Percentiles rank a stretch among this genome's conserved stretches.
phyloP scores from a whole-genome alignment of 2,329 filamentous ascomycete genomes.

The Cladophialophora carrionii region DNA sequence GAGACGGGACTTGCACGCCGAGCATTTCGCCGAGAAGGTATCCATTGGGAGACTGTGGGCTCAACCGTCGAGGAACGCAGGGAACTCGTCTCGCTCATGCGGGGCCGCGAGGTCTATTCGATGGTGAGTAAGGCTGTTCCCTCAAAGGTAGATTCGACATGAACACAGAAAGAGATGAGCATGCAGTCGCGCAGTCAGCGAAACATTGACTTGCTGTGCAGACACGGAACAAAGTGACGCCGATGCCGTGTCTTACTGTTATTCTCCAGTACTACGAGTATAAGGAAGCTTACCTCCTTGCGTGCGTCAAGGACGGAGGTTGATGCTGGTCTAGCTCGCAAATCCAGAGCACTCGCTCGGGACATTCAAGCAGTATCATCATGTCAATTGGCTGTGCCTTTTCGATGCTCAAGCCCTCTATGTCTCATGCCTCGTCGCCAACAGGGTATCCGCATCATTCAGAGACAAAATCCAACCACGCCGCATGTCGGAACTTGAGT shows the following conservation, averaged over 20 bases:
- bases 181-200: background rate
- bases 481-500: background rate
- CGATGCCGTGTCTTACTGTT: background rate
- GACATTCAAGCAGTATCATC: background rate
- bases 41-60: background rate
- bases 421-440: conserved; percentile 3
- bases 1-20: background rate
- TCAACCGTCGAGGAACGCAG: background rate
- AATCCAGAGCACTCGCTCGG: background rate
- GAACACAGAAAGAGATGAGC: background rate
- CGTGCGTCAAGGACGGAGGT: background rate
- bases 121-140: background rate
- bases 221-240: background rate
- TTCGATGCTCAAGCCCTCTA: background rate
- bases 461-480: conserved; percentile 3
- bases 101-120: background rate
- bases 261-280: too few relatives aligned
- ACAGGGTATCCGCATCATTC: conserved; percentile 8
- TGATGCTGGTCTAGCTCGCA: background rate
- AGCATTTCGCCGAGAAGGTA: background rate
- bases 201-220: background rate
- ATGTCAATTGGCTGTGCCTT: background rate
- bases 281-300: too few relatives aligned
- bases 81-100: background rate
- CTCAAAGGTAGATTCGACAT: background rate